Conservation (phyloP, 331 rosid species). For the Quercus lobata region DNA sequence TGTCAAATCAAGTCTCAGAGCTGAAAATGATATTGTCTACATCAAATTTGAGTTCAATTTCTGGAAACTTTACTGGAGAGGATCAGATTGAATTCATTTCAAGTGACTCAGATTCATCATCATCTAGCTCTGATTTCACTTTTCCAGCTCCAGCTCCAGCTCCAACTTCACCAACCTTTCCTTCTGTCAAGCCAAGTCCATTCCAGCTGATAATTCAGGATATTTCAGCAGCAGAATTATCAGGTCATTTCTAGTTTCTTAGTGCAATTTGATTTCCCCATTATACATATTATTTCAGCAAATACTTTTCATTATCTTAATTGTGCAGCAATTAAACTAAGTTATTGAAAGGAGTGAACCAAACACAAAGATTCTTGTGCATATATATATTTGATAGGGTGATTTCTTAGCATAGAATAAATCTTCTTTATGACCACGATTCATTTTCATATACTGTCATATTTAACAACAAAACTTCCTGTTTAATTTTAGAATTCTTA, state of each 20-base stretch:
- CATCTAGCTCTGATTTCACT: constrained; percentile 73
- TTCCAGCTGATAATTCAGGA: constrained; percentile 64
- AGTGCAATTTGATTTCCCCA: not conserved
- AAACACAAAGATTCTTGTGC: not conserved
- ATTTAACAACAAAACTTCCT: not conserved
- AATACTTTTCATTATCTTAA: constrained; percentile 10
- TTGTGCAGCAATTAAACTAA: constrained; percentile 8
- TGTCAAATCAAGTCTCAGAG: constrained; percentile 84
- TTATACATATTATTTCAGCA: not conserved
- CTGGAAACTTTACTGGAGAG: constrained; percentile 51
- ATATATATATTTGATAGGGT: not conserved
- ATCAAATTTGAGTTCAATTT: constrained; percentile 59
- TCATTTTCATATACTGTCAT: not conserved
- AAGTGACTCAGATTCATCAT: constrained; percentile 78
- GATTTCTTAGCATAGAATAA: not conserved
- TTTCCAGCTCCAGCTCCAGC: constrained; percentile 56
- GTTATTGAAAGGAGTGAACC: not conserved
- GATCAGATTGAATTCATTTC: constrained; percentile 50
- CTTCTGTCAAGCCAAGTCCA: constrained; percentile 34
- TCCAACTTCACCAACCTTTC: constrained; percentile 23
- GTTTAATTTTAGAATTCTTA: not conserved
- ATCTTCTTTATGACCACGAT: not conserved
- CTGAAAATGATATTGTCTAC: constrained; percentile 63
- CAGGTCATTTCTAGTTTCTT: constrained; percentile 56
- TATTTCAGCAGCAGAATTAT: constrained; percentile 57